These are phyloP conservation scores for Fusarium algeriense DNA, from an alignment of 2,329 filamentous ascomycete genomes.

Conservation along the genomic window DNA sequence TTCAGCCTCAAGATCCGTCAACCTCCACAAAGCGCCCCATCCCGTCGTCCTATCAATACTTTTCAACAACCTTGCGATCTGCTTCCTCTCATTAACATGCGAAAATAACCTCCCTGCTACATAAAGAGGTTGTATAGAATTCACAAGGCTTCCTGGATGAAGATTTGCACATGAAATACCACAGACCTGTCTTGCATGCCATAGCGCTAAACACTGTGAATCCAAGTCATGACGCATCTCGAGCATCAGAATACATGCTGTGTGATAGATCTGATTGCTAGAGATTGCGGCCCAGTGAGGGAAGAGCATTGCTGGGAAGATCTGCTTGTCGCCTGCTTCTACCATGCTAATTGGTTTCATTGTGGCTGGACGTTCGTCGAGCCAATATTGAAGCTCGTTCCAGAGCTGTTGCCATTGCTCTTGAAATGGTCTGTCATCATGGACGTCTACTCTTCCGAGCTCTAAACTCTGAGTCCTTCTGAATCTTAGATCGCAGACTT, in stretches of 20 bases:
- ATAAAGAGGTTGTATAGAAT: conserved; percentile 65
- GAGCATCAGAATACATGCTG: conserved; percentile 62
- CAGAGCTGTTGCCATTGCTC: conserved; percentile 59
- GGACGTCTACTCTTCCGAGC: conserved; percentile 52
- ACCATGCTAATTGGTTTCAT: conserved; percentile 49
- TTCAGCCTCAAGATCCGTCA: conserved; percentile 59
- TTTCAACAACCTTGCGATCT: conserved; percentile 55
- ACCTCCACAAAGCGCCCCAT: conserved; percentile 63
- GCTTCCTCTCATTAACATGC: conserved; percentile 54
- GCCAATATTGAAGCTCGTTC: conserved; percentile 62
- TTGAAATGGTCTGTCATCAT: conserved; percentile 54
- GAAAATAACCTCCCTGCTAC: conserved; percentile 63
- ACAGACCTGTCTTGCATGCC: conserved; percentile 62
- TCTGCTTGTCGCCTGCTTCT: conserved; percentile 42
- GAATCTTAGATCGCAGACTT: conserved; percentile 60
- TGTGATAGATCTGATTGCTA: conserved; percentile 65
- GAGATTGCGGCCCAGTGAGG: conserved; percentile 64
- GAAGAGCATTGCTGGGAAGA: conserved; percentile 63
- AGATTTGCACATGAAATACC: conserved; percentile 65
- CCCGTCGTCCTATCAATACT: conserved; percentile 61
- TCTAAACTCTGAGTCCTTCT: conserved; percentile 53
- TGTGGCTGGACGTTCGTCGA: conserved; percentile 53
- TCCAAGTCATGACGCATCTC: conserved; percentile 54
- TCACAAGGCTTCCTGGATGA: conserved; percentile 63
- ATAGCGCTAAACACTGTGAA: conserved; percentile 48